Evolutionary conservation across 352 stramenopile genomes (phyloP).

Genomic region (Discostella stelligera): DNA sequence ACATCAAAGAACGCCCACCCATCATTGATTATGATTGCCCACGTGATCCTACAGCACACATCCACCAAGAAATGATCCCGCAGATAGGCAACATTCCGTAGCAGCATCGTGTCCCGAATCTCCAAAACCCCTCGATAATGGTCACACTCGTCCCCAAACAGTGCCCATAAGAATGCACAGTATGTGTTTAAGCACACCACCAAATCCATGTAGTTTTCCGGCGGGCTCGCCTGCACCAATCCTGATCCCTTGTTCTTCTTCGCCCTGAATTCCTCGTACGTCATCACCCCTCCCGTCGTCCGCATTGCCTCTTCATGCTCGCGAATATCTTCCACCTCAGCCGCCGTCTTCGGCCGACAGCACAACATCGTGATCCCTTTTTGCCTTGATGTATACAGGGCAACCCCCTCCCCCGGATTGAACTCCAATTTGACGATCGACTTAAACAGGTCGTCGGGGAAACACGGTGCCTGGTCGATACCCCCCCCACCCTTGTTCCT

Average conservation of each 20-base stretch:
- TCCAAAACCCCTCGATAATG: background rate
- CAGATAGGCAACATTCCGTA: too few relatives aligned
- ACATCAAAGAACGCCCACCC: too few relatives aligned
- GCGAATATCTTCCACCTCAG: background rate
- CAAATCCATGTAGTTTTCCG: conserved; percentile 9
- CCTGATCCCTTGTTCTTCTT: background rate
- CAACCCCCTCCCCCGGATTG: background rate
- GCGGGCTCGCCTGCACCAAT: background rate
- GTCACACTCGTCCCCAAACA: conserved; percentile 6
- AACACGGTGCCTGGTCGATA: background rate
- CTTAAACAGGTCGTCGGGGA: background rate
- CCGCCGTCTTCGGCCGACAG: background rate
- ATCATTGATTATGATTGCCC: too few relatives aligned
- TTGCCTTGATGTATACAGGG: background rate
- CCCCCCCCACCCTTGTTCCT: too few relatives aligned
- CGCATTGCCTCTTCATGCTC: background rate
- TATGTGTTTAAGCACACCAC: conserved; percentile 2
- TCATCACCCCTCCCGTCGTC: too few relatives aligned
- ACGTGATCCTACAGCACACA: too few relatives aligned
- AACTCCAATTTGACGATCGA: background rate
- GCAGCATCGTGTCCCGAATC: background rate
- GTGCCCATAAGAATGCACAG: background rate
- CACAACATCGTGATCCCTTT: background rate
- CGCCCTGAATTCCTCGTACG: background rate
- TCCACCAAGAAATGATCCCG: too few relatives aligned